Evolutionary conservation across 495 filamentous ascomycete species (phyloP).

Genomic region (Astrocystis sublimbata): DNA sequence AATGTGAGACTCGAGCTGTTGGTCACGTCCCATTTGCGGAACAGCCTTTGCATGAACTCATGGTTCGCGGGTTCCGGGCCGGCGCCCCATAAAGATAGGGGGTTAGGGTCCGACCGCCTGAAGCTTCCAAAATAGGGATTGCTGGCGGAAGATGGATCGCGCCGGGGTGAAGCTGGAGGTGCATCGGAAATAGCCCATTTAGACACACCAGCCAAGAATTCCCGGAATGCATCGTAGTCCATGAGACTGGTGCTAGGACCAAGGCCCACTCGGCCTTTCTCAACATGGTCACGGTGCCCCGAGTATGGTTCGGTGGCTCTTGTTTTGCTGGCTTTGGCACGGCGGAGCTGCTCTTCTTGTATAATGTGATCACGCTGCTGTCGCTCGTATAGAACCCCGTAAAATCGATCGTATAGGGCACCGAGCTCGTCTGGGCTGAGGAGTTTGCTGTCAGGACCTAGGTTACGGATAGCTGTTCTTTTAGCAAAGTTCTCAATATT

Average conservation of each 20-base stretch:
- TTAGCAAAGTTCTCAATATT: slow-evolving; percentile 98
- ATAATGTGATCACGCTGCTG: slow-evolving; percentile 78
- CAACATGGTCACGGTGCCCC: slow-evolving; percentile 46
- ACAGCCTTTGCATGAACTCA: slow-evolving; percentile 90
- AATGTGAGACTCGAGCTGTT: slow-evolving; percentile 73
- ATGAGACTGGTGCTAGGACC: slow-evolving; percentile 87
- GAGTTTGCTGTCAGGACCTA: slow-evolving; percentile 92
- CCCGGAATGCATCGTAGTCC: slow-evolving; percentile 94
- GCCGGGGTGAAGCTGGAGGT: slow-evolving; percentile 59
- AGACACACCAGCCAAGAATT: slow-evolving; percentile 84
- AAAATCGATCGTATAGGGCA: slow-evolving; percentile 90
- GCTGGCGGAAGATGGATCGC: slow-evolving; percentile 53
- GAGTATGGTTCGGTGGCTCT: slow-evolving; percentile 51
- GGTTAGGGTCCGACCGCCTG: slow-evolving; percentile 33
- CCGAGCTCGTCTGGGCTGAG: slow-evolving; percentile 82
- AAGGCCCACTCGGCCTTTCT: slow-evolving; percentile 82
- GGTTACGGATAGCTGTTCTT: slow-evolving; percentile 90
- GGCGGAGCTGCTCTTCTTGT: slow-evolving; percentile 70
- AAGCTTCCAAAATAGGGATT: slow-evolving; percentile 55
- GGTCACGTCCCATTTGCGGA: slow-evolving; percentile 82
- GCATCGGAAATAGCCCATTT: slow-evolving; percentile 87
- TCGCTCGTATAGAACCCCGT: slow-evolving; percentile 84
- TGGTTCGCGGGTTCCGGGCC: slow-evolving; percentile 87
- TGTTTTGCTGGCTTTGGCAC: slow-evolving; percentile 58
- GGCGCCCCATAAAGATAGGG: slow-evolving; percentile 69